Evolutionary conservation across 1,284 basidiomycete species (phyloP).

Genomic region (Boletus sp.): DNA sequence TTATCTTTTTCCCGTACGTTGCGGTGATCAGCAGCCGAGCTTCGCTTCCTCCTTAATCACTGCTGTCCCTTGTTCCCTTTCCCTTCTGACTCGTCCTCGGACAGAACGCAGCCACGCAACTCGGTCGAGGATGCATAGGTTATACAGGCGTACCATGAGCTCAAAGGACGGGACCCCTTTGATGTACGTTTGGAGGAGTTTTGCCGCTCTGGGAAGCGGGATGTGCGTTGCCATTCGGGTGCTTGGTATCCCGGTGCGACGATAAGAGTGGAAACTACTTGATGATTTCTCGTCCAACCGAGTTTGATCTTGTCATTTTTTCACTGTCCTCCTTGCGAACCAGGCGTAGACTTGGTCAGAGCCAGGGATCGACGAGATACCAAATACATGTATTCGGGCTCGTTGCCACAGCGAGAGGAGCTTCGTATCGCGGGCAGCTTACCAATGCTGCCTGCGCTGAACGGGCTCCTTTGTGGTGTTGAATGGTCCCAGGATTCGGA

Average conservation of each 20-base stretch:
- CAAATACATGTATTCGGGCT: too few relatives aligned
- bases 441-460: too few relatives aligned
- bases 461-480: too few relatives aligned
- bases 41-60: constrained; percentile 80
- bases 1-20: constrained; percentile 89
- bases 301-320: constrained; percentile 3
- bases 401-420: too few relatives aligned
- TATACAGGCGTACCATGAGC: constrained; percentile 87
- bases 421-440: too few relatives aligned
- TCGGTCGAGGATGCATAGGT: constrained; percentile 93
- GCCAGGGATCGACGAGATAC: neutral
- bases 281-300: constrained; percentile 9
- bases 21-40: constrained; percentile 99
- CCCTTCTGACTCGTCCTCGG: constrained; percentile 89
- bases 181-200: constrained; percentile 88
- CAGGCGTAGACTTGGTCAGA: neutral
- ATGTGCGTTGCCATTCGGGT: constrained; percentile 47
- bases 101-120: constrained; percentile 91
- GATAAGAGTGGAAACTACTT: too few relatives aligned
- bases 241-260: neutral
- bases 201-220: constrained; percentile 72
- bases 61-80: constrained; percentile 93
- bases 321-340: constrained; percentile 1
- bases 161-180: constrained; percentile 79
- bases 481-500: too few relatives aligned